phyloP scores from a whole-genome alignment of 2,329 filamentous ascomycete genomes.

The Triangularia setosa region DNA sequence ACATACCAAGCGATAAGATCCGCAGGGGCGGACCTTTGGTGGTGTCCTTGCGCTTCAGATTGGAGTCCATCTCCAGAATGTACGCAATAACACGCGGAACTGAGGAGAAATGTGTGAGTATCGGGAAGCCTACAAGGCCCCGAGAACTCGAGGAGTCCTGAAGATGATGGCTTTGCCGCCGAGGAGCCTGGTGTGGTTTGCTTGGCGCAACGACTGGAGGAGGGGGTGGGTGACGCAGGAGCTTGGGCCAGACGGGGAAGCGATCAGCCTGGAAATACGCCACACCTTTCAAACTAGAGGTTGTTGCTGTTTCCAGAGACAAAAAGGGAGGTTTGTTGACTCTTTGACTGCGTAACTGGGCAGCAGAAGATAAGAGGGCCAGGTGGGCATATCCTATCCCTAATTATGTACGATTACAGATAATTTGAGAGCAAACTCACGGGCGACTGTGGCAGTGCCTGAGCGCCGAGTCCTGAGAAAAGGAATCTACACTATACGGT shows the following conservation, averaged over 20 bases:
- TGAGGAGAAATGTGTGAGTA: neutral
- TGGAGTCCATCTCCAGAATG: slow-evolving; percentile 44
- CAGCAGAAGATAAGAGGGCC: too few species aligned
- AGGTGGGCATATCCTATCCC: too few species aligned
- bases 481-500: too few species aligned
- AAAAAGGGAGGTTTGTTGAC: neutral
- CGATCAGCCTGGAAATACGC: slow-evolving; percentile 22
- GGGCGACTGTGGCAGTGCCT: slow-evolving; percentile 17
- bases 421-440: neutral
- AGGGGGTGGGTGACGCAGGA: slow-evolving; percentile 21
- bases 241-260: slow-evolving; percentile 18
- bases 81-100: neutral
- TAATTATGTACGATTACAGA: too few species aligned
- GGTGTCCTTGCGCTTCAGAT: slow-evolving; percentile 82
- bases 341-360: too few species aligned
- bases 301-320: neutral
- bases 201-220: slow-evolving; percentile 1
- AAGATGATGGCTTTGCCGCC: slow-evolving; percentile 14
- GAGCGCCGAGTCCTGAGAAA: slow-evolving; percentile 12
- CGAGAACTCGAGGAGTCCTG: neutral
- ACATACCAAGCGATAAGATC: slow-evolving; percentile 81
- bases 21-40: slow-evolving; percentile 91
- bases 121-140: neutral
- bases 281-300: too few species aligned
- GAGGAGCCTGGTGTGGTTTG: slow-evolving; percentile 10